Base-by-base conservation (phyloP, 169 alveolate genomes). In the Condylostoma magnum region DNA sequence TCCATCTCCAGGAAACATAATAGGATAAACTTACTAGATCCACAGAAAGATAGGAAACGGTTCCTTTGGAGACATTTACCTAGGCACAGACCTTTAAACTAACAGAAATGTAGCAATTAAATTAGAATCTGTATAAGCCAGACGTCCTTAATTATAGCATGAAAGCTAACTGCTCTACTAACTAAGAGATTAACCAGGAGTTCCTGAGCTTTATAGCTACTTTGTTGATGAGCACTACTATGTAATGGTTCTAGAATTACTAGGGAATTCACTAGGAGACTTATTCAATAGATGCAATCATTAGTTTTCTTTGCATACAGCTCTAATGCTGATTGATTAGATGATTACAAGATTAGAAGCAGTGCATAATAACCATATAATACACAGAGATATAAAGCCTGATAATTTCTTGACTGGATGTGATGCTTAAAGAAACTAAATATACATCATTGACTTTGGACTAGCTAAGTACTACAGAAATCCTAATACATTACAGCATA, bases 181-280 rank as follows among this genome's bases (percentile, higher is more conserved):
- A 15, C 12, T 15, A 12, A 15, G 60, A 51, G 20, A 1, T 55
- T 15, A 15, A 41, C 48, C 10, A 48, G 99, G 99, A 5, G 97
- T 97, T 41, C 99, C 99, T 30, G 90, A 94, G 68, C 96, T 97
- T 6, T 97, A 97, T 80, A 95, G 99, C 98, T 97, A 95, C 77
- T 99, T 99, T 31, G 93, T 95, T 33, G 99, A 98, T 85, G 73
- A 18, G 4, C 18, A 22, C 69, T 28, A 22, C 15, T 34, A 57
- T 28, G n/a, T 28, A 5, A 30, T 57, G 69, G 69, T 57, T 34
- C n/a, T 57, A 34, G 69, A 57, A 27, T 28, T 57, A 37, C 56
- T 57, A 18, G 69, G 69, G 2, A 27, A 30, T 20, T 57, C 69
- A 28, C 56, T 57, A 36, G 69, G 37, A 57, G 69, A 57, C 47